Base-by-base conservation (phyloP, 108 stramenopile species). In the Cyclostephanos tholiformis region DNA sequence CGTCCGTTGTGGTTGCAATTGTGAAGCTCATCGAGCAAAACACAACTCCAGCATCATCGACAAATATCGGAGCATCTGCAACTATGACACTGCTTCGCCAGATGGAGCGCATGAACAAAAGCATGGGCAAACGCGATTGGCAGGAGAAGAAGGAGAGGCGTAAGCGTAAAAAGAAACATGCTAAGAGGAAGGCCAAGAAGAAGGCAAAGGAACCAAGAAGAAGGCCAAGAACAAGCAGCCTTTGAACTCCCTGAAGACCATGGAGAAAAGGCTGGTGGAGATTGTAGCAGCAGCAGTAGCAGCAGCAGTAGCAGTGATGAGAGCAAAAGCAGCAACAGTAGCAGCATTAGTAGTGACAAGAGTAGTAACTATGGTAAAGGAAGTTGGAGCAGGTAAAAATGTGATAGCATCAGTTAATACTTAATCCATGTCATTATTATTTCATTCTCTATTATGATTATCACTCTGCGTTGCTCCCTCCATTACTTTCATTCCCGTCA, bases 301-400 rank as follows among this genome's bases (percentile, higher is more conserved):
- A 27, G 27, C 23, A 55, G 53, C 23, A 55, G 53, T 16, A 55
- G 53, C 26, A 55, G 53, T 55, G 14, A 26, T 26, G 53, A 55
- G 49, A 19, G 6, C 49, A 6, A 19, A 1, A 19, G 19, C 49
- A 53, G 25, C n/a, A 20, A 14, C 13, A 26, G 53, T 26, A 27
- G 27, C 53, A 55, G 23, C 23, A 26, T 4, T 55, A 12, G 27
- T 26, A 9, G 22, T 55, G 20, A 53, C 14, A 8, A 14, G 6
- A 53, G 17, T 19, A 19, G 6, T 6, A 14, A 25, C 6, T 25
- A 25, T 25, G 25, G 7, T 53, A 53, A 25, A 53, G 14, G 8
- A 22, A 53, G 8, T 25, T 25, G 7, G 32, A 2, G 32, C 32
- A 4, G 32, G 32, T 32, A 32, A 32, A 32, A 32, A 32, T 32